Conservation (phyloP, 2,329 filamentous ascomycete species). For the Onygena corvina region DNA sequence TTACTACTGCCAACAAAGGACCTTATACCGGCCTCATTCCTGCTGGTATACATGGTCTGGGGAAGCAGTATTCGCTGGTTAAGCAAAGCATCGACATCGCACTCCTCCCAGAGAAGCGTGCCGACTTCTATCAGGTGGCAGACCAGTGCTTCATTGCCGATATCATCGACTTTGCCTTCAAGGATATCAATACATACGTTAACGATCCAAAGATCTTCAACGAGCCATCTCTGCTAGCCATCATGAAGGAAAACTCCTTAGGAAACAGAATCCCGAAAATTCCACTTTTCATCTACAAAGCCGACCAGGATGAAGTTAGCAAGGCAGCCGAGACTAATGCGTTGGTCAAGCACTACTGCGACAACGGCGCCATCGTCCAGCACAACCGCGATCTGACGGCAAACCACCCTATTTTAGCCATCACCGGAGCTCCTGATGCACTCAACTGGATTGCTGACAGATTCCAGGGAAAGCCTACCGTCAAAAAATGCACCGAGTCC, state of each 20-base stretch:
- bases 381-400: conserved; percentile 38
- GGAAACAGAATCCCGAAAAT: conserved; percentile 35
- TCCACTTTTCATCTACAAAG: conserved; percentile 42
- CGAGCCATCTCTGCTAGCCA: conserved; percentile 6
- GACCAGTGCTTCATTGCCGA: conserved; percentile 18
- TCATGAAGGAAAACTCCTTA: conserved; percentile 23
- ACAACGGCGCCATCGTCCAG: conserved; percentile 30
- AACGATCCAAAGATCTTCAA: conserved; percentile 17
- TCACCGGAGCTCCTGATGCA: conserved; percentile 25
- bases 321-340: conserved; percentile 35
- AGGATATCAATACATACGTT: conserved; percentile 19
- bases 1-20: conserved; percentile 26
- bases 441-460: conserved; percentile 23
- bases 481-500: conserved; percentile 6
- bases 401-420: conserved; percentile 29
- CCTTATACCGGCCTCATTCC: conserved; percentile 29
- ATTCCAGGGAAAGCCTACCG: conserved; percentile 13
- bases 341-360: conserved; percentile 34
- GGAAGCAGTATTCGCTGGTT: conserved; percentile 21
- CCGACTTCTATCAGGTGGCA: conserved; percentile 17
- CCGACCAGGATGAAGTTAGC: conserved; percentile 37
- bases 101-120: conserved; percentile 15
- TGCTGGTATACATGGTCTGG: conserved; percentile 20
- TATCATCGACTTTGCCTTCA: conserved; percentile 14
- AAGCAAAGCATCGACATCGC: conserved; percentile 14